Base-by-base conservation (phyloP, 2,329 filamentous ascomycete genomes). In the Ophiosphaerella korrae region DNA sequence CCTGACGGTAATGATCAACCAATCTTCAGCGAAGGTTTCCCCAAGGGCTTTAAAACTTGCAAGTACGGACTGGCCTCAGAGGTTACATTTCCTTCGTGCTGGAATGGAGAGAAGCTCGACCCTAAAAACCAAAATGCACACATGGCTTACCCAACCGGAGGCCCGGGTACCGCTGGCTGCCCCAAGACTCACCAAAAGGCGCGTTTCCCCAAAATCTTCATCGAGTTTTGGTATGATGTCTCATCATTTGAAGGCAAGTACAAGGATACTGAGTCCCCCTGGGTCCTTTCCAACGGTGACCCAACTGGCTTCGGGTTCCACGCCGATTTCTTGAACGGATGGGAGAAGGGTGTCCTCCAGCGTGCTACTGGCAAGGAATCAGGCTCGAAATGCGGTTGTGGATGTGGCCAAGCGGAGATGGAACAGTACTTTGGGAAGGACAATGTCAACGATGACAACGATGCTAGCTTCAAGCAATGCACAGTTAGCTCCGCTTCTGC, bases 201-300 rank as follows among this genome's bases (percentile, higher is more conserved):
- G 14, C 63, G 70, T 9, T 71, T 74, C 57, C 72, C 72, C 9
- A 65, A 64, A 33, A 70, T 75, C 46, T 74, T 75, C 57, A 68
- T 74, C 16, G 72, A 75, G 53, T 74, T 73, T 52, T 74, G 71
- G 71, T 75, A 71, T 43, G 70, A 74, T 45, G 55, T 71, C 39
- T 64, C 63, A 2, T 52, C 58, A 1, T 75, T 74, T 45, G 61
- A 71, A 41, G 65, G 63, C 16, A 58, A 69, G 31, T 74, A 73
- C 50, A 60, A 54, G 23, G 51, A 65, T 21, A 58, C 64, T 46
- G 57, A 60, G 34, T 52, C 53, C 31, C 72, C 72, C 0, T 75
- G 70, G 70, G 65, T 70, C 3, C 53, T 75, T 23, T 59, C 71
- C 26, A 69, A 70, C 46, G 72, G 71, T 32, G 72, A 75, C 49